Evolutionary conservation across 2,329 filamentous ascomycete genomes (phyloP).

Genomic region (Xylaria arbuscula): DNA sequence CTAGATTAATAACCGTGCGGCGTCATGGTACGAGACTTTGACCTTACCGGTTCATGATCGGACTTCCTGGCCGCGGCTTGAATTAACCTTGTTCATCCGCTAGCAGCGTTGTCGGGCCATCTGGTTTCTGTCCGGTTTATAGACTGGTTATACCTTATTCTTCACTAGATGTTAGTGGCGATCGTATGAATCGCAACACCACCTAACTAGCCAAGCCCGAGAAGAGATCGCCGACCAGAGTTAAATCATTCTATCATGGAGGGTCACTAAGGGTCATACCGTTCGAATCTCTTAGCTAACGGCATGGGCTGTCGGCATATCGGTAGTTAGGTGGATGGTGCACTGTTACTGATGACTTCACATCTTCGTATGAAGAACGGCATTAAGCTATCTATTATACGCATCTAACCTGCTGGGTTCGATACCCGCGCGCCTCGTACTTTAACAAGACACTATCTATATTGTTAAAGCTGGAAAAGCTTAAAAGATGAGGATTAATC

Average conservation of each 20-base stretch:
- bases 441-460: no score
- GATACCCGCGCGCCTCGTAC: no score
- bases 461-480: no score
- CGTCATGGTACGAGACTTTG: background rate
- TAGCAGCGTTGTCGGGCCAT: background rate
- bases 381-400: no score
- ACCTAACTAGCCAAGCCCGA: background rate
- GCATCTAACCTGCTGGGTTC: no score
- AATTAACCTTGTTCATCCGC: background rate
- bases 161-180: background rate
- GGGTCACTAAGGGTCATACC: background rate
- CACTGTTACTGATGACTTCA: background rate
- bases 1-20: background rate
- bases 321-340: background rate
- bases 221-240: background rate
- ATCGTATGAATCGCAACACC: background rate
- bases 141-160: background rate
- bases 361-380: background rate
- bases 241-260: background rate
- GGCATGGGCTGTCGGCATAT: background rate
- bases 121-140: background rate
- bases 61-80: background rate
- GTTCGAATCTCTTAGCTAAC: background rate
- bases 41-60: background rate
- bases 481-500: no score